phyloP scores from a whole-genome alignment of 2,329 filamentous ascomycete genomes.

The Cordyceps cateniannulata region DNA sequence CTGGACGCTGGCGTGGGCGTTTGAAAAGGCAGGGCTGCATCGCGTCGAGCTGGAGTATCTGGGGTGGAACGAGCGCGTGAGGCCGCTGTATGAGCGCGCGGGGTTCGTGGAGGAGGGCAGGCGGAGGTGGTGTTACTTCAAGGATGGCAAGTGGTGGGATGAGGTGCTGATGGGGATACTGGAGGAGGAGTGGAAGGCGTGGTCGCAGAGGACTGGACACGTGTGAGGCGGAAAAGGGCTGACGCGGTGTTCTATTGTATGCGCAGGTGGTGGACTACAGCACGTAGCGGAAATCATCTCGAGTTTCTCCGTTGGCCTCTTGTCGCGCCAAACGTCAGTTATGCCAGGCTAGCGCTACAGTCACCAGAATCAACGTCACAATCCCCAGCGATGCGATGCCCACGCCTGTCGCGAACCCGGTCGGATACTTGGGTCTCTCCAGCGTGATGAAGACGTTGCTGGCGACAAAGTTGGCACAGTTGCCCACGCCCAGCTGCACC shows the following conservation, averaged over 20 bases:
- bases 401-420: conserved; percentile 31
- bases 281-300: not conserved
- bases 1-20: conserved; percentile 38
- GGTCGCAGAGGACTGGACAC: not conserved
- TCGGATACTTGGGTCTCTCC: conserved; percentile 30
- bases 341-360: conserved; percentile 6
- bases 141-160: conserved; percentile 33
- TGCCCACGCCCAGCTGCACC: conserved; percentile 36
- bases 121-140: conserved; percentile 19
- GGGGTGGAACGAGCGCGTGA: conserved; percentile 34
- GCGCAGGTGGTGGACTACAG: too few species aligned
- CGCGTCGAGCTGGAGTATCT: conserved; percentile 32
- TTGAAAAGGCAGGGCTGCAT: conserved; percentile 34
- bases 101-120: conserved; percentile 36
- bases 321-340: not conserved
- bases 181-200: conserved; percentile 25
- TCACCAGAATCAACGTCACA: conserved; percentile 1
- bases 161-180: conserved; percentile 26
- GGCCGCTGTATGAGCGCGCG: conserved; percentile 33
- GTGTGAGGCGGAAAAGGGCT: not conserved
- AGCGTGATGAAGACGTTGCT: conserved; percentile 34
- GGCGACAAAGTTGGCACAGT: conserved; percentile 36
- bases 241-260: too few species aligned
- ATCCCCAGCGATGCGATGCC: conserved; percentile 17
- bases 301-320: not conserved